These are phyloP conservation scores for Colletotrichum salicis DNA, from an alignment of 2,329 filamentous ascomycete genomes.

Conservation along the genomic window DNA sequence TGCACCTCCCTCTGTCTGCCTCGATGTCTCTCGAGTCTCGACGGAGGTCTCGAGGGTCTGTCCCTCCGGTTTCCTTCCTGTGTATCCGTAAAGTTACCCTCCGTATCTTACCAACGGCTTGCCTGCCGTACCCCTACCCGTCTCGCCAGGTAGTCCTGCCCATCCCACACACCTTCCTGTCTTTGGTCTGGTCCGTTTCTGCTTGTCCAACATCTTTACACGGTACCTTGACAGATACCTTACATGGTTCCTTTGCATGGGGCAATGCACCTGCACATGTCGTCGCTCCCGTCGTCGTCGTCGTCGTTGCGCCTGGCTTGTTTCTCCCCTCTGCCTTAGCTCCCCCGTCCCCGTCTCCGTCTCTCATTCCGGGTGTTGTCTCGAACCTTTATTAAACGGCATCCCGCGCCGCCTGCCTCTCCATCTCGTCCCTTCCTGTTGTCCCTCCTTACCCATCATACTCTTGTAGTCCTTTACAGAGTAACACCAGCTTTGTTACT, in stretches of 20 bases:
- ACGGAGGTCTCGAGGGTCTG: too few species aligned
- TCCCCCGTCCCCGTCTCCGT: background rate
- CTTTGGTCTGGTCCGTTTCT: constrained; percentile 11
- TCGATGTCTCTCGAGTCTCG: too few species aligned
- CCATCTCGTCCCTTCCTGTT: background rate
- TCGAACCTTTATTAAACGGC: constrained; percentile 29
- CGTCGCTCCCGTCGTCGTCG: background rate
- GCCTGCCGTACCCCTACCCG: constrained; percentile 12
- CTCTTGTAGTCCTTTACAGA: constrained; percentile 24
- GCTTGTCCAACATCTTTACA: constrained; percentile 1
- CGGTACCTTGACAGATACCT: background rate
- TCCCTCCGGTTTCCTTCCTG: background rate
- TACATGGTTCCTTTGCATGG: background rate
- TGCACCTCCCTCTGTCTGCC: background rate
- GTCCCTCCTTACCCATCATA: constrained; percentile 21
- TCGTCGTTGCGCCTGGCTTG: background rate
- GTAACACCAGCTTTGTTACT: constrained; percentile 12
- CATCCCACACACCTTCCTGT: background rate
- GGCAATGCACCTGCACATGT: constrained; percentile 9
- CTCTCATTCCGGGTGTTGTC: background rate
- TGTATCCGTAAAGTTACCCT: background rate
- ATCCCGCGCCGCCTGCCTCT: constrained; percentile 16
- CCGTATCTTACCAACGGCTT: background rate
- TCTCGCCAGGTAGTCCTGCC: background rate
- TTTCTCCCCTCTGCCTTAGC: background rate